Evolutionary conservation across 306 rosid genomes (phyloP).

Genomic region (Vicia villosa): DNA sequence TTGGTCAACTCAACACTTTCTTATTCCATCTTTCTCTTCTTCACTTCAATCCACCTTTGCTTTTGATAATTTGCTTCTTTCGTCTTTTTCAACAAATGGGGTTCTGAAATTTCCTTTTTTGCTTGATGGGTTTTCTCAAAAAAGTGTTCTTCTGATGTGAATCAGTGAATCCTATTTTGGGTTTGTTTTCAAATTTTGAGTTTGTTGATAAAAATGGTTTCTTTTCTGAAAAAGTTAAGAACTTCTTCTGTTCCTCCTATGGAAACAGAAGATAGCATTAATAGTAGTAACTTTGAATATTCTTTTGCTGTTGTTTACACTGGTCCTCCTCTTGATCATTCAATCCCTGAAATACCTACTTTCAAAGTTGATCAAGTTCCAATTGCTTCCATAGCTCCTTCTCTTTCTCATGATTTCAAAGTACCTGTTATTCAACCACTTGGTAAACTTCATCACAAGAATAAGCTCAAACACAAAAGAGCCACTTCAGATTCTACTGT

Average conservation of each 20-base stretch:
- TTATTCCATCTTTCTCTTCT: neutral
- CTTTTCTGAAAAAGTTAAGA: conserved; percentile 52
- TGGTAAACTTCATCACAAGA: conserved; percentile 29
- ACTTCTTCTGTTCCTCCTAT: conserved; percentile 39
- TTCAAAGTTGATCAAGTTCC: conserved; percentile 64
- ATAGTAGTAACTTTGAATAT: conserved; percentile 46
- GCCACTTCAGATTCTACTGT: neutral
- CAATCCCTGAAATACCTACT: conserved; percentile 63
- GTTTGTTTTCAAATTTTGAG: neutral
- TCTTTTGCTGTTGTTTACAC: conserved; percentile 67
- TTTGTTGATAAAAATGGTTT: conserved; percentile 46
- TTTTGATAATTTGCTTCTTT: neutral
- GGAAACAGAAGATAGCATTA: conserved; percentile 35
- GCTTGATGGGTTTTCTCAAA: neutral
- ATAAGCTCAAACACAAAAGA: neutral
- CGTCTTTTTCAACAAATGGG: conserved; percentile 14
- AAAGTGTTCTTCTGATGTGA: neutral
- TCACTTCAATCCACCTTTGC: neutral
- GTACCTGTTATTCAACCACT: conserved; percentile 76
- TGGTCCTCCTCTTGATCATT: conserved; percentile 64
- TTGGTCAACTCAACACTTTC: conserved; percentile 13
- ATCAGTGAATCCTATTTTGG: neutral
- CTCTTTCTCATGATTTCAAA: conserved; percentile 37
- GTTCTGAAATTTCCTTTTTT: neutral
- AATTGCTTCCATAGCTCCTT: conserved; percentile 55